Conservation (phyloP, 1,284 basidiomycete species). For the Puccinia polysora region DNA sequence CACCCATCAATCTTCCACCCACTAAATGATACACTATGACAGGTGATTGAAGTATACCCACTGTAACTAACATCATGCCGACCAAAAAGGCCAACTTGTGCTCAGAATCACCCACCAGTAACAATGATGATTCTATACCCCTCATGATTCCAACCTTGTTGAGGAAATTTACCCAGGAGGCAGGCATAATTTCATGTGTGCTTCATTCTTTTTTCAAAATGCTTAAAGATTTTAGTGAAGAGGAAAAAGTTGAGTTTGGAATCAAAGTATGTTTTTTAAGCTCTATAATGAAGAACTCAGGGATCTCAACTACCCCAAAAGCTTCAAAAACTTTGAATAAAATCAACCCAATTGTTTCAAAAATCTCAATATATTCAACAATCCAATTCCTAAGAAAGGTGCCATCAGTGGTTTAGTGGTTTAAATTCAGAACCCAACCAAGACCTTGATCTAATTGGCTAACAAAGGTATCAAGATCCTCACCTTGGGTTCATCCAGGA, state of each 20-base stretch:
- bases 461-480: slow-evolving; percentile 79
- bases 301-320: slow-evolving; percentile 63
- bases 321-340: slow-evolving; percentile 64
- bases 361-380: slow-evolving; percentile 78
- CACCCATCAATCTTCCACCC: too few relatives aligned
- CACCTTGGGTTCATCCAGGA: slow-evolving; percentile 77
- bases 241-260: slow-evolving; percentile 66
- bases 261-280: slow-evolving; percentile 93
- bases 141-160: slow-evolving; percentile 55
- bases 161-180: slow-evolving; percentile 78
- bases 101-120: not conserved
- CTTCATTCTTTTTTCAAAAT: slow-evolving; percentile 87
- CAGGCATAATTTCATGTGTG: slow-evolving; percentile 96
- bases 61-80: slow-evolving; percentile 43
- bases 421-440: slow-evolving; percentile 90
- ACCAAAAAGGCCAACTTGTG: slow-evolving; percentile 23
- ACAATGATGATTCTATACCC: slow-evolving; percentile 59
- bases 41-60: slow-evolving; percentile 40
- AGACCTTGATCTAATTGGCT: slow-evolving; percentile 75
- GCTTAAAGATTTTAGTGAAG: slow-evolving; percentile 59
- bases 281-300: slow-evolving; percentile 99
- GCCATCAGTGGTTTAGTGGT: slow-evolving; percentile 59
- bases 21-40: slow-evolving; percentile 45
- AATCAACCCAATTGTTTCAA: slow-evolving; percentile 56
- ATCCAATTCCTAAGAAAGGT: slow-evolving; percentile 54